phyloP scores from a whole-genome alignment of 2,329 filamentous ascomycete genomes.

The Amylocarpus encephaloides region DNA sequence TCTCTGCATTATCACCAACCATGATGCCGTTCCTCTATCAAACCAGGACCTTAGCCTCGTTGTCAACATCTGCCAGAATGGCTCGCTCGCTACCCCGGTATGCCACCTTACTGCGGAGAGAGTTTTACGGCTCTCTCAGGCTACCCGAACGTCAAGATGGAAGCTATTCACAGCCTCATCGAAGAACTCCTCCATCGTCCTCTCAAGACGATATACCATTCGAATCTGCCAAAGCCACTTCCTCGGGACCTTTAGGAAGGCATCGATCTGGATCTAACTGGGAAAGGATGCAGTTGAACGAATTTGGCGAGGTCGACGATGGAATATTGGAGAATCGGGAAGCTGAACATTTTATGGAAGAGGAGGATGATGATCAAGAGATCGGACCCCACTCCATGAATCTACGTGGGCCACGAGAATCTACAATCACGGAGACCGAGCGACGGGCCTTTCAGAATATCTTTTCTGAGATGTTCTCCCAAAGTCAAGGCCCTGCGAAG shows the following conservation, averaged over 20 bases:
- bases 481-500: constrained; percentile 21
- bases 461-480: constrained; percentile 50
- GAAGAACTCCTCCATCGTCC: neutral
- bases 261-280: neutral
- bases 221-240: neutral
- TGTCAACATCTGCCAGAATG: constrained; percentile 20
- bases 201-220: neutral
- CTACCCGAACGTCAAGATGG: neutral
- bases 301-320: constrained; percentile 9
- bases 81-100: neutral
- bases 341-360: constrained; percentile 10
- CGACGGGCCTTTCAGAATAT: constrained; percentile 44
- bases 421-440: constrained; percentile 54
- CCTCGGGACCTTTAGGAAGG: neutral
- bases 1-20: constrained; percentile 17
- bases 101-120: neutral
- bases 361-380: constrained; percentile 8
- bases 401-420: constrained; percentile 25
- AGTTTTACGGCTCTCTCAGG: neutral
- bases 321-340: neutral
- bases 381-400: constrained; percentile 18
- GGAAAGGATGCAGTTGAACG: neutral
- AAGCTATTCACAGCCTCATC: neutral
- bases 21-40: constrained; percentile 68
- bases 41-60: constrained; percentile 51